Evolutionary conservation across 768 basidiomycete species (phyloP).

Genomic region (Suillus luteus): DNA sequence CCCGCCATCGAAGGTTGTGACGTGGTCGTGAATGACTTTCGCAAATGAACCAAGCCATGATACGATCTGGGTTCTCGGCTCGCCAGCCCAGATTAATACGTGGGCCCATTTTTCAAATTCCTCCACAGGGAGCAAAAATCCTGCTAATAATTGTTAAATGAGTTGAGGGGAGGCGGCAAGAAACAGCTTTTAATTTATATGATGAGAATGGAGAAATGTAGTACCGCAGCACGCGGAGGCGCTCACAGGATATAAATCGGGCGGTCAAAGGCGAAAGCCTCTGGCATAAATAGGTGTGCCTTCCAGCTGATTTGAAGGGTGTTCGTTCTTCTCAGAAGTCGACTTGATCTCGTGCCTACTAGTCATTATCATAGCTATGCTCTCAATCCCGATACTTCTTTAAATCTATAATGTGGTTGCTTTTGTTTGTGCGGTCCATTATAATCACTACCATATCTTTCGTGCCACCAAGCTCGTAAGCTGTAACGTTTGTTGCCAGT

Average conservation of each 20-base stretch:
- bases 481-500: neutral
- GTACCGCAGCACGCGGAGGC: neutral
- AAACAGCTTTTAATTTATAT: neutral
- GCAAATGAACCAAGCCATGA: neutral
- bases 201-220: neutral
- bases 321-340: neutral
- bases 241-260: neutral
- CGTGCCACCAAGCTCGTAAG: neutral
- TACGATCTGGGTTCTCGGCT: neutral
- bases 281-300: neutral
- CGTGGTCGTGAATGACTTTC: neutral
- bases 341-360: neutral
- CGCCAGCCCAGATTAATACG: neutral
- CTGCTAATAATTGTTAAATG: neutral
- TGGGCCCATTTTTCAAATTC: neutral
- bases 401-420: neutral
- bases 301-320: neutral
- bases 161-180: neutral
- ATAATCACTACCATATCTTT: neutral
- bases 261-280: neutral
- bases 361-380: neutral
- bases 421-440: neutral
- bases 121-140: neutral
- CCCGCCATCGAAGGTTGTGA: neutral
- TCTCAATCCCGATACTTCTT: neutral